A percentile compares a stretch with the other conserved stretches of the same genome.
Conservation (phyloP, 2,329 filamentous ascomycete species). For the Emericellopsis atlantica region DNA sequence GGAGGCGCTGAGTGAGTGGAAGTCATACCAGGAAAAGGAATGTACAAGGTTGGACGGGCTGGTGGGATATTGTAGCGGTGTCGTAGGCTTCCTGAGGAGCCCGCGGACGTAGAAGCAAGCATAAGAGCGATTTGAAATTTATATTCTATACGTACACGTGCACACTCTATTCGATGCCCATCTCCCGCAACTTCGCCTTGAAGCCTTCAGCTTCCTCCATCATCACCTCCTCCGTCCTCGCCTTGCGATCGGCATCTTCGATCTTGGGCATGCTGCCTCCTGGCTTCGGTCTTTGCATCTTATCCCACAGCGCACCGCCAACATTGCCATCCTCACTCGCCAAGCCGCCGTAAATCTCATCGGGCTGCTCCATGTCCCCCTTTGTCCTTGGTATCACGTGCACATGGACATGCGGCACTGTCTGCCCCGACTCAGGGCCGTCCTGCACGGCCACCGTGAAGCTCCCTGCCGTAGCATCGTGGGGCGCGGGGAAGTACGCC, state of each 20-base stretch:
- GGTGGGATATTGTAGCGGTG: constrained; percentile 79
- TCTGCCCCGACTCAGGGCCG: constrained; percentile 80
- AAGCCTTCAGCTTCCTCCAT: constrained; percentile 60
- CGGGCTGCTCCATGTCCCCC: constrained; percentile 38
- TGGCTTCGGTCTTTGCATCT: constrained; percentile 40
- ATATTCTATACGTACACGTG: background rate
- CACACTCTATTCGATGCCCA: constrained; percentile 18
- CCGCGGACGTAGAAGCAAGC: constrained; percentile 26
- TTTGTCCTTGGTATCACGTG: constrained; percentile 71
- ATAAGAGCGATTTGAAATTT: no score
- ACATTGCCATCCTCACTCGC: constrained; percentile 79
- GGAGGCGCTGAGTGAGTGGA: constrained; percentile 55
- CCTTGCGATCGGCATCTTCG: constrained; percentile 56
- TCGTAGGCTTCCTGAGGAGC: constrained; percentile 67
- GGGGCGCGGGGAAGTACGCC: constrained; percentile 41
- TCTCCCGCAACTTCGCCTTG: constrained; percentile 32
- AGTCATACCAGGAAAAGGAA: constrained; percentile 58
- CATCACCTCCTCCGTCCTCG: constrained; percentile 67
- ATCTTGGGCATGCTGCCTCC: constrained; percentile 52
- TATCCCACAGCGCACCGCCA: constrained; percentile 55
- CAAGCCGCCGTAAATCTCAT: constrained; percentile 73
- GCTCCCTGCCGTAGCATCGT: constrained; percentile 45
- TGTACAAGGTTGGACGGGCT: constrained; percentile 58
- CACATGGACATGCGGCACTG: constrained; percentile 84
- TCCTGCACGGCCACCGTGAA: constrained; percentile 97